Conservation (phyloP, 2,329 filamentous ascomycete genomes). For the Sclerotinia subarctica region DNA sequence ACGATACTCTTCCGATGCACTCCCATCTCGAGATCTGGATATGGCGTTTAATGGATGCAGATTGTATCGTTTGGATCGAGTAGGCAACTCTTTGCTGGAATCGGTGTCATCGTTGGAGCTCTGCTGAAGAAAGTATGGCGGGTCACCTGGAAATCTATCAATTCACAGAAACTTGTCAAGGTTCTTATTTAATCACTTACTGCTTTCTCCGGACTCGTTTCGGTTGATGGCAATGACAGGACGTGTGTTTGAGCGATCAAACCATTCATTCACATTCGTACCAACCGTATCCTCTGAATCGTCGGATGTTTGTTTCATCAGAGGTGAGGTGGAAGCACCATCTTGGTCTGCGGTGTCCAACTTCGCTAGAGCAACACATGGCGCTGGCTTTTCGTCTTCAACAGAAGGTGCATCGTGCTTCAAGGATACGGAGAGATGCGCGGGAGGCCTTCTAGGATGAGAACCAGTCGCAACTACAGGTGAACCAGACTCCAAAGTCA, state of each 20-base stretch:
- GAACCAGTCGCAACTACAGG: not conserved
- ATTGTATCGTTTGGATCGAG: not conserved
- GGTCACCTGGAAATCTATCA: constrained; percentile 28
- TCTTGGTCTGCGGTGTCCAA: not conserved
- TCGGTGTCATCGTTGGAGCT: constrained; percentile 22
- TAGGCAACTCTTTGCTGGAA: not conserved
- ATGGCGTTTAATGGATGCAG: not conserved
- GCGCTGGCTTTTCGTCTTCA: not conserved
- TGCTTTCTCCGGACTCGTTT: constrained; percentile 26
- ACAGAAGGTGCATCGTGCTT: constrained; percentile 18
- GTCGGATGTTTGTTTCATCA: constrained; percentile 23
- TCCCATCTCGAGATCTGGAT: constrained; percentile 24
- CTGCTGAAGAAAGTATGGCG: constrained; percentile 32
- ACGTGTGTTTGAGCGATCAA: constrained; percentile 32
- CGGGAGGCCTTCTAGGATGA: constrained; percentile 32
- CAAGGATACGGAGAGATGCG: constrained; percentile 31
- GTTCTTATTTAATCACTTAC: constrained; percentile 24
- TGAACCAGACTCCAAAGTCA: constrained; percentile 4
- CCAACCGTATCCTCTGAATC: constrained; percentile 24
- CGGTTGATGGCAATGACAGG: constrained; percentile 22
- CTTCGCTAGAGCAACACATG: not conserved
- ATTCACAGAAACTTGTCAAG: not conserved
- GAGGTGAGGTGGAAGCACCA: not conserved
- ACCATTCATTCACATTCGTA: constrained; percentile 31
- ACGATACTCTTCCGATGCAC: constrained; percentile 64